phyloP scores from a whole-genome alignment of 1,284 basidiomycete genomes.

The Phaffia rhodozyma region DNA sequence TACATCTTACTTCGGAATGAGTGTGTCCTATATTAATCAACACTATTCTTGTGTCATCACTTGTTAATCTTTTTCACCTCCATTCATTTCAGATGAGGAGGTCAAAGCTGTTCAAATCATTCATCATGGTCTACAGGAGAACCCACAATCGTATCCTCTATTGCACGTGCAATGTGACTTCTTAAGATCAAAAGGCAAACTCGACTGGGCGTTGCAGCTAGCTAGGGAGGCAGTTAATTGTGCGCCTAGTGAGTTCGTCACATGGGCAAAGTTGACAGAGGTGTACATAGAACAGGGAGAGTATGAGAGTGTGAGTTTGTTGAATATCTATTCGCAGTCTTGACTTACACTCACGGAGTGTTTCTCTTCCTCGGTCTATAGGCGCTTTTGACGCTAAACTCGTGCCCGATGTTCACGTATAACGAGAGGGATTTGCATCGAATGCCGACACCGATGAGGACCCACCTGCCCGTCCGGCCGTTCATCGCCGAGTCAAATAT shows the following conservation, averaged over 20 bases:
- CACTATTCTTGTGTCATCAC: neutral
- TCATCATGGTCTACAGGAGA: slow-evolving; percentile 66
- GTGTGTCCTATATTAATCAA: slow-evolving; percentile 43
- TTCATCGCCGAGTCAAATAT: slow-evolving; percentile 63
- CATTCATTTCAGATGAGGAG: slow-evolving; percentile 65
- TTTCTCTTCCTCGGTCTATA: slow-evolving; percentile 21
- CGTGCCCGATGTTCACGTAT: slow-evolving; percentile 99
- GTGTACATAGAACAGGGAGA: slow-evolving; percentile 82
- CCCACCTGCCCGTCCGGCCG: slow-evolving; percentile 76
- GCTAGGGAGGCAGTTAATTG: slow-evolving; percentile 93
- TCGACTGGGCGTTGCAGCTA: slow-evolving; percentile 82
- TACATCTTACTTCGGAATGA: slow-evolving; percentile 90
- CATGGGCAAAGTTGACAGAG: slow-evolving; percentile 96
- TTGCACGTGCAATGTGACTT: slow-evolving; percentile 93
- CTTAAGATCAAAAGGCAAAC: slow-evolving; percentile 66
- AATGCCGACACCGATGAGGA: slow-evolving; percentile 63
- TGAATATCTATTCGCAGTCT: neutral
- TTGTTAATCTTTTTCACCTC: neutral
- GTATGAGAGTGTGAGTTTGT: slow-evolving; percentile 54
- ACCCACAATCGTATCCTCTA: slow-evolving; percentile 84
- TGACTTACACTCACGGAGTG: neutral
- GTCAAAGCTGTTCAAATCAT: slow-evolving; percentile 96
- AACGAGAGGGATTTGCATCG: slow-evolving; percentile 92
- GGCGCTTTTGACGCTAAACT: slow-evolving; percentile 89
- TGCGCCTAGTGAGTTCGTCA: slow-evolving; percentile 93